Base-by-base conservation (phyloP, 2,329 filamentous ascomycete genomes). In the Colletotrichum theobromicola region DNA sequence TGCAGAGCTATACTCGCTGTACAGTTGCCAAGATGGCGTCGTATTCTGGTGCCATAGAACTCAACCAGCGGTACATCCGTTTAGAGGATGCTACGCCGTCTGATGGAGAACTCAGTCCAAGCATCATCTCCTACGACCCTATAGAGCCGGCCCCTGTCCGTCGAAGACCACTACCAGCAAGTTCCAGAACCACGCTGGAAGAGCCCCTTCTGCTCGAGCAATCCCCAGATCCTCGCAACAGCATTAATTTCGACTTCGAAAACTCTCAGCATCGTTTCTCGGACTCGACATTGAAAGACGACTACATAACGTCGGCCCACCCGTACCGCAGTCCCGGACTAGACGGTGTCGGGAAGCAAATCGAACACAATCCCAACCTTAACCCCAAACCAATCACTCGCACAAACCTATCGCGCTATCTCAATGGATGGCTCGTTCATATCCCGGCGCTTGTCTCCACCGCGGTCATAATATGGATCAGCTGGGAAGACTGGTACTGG, bases 381-480 rank as follows among this genome's bases (percentile, higher is more conserved):
- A 55, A 58, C 0, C 66, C 66, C 10, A 68, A 68, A 28, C 26
- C 34, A 18, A 46, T 68, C 35, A 68, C 66, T 3, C 55, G 35
- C n/a, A 46, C 34, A 18, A 60, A 32, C n/a, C 30, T 37, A 37
- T 12, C 10, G n/a, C 53, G 66, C 7, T 68, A 68, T 15, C 32
- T 74, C 24, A 64, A 50, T 16, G 71, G 71, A 12, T 70, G 60
- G 67, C 15, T 71, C 9, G 24, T 74, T 4, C 74, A 76, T 16
- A 35, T 70, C 21, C 74, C 71, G 7, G 71, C 74, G 9, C 12
- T 76, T 2, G 15, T 37, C 4, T 35, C 64, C 9, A 71, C 74
- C 1, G 46, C 37, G 8, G 42, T 46, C 42, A 42, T 67, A 21
- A 58, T 57, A 4, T 66, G 62, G 42, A 30, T 76, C 26, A 66